Base-by-base conservation (phyloP, 2,329 filamentous ascomycete genomes). In the Pyrenophora tritici-repentis region DNA sequence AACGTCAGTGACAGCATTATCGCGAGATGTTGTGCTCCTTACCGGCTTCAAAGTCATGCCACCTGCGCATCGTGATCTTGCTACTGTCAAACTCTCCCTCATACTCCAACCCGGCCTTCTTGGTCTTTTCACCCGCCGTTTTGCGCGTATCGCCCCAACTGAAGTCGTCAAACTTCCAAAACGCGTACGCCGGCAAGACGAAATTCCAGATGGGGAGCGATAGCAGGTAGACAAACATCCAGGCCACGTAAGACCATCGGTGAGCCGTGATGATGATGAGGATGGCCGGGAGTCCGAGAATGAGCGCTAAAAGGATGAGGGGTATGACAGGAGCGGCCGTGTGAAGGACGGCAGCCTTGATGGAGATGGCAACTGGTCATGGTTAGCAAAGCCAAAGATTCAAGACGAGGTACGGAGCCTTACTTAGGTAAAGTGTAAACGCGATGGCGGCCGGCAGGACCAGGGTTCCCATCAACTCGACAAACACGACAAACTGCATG, bases 161-260 rank as follows among this genome's bases (percentile, higher is more conserved):
- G 81, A 99, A 99, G 79, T 99, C 94, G 73, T 99, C 94, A 73
- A 99, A 99, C 78, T 99, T 97, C 94, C 94, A 99, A 81, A 93
- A 99, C 3, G 94, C 89, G 72, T 99, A 99, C 6, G 85, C 85
- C 0, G 94, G 94, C 7, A 99, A 85, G 32, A 99, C 82, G 73
- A 99, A 96, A 76, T 99, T 99, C 94, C 94, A 99, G 50, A 99
- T 83, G 0, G 95, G 95, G 1, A 99, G 85, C 1, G 94, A 96
- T 38, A 92, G 46, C 14, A 99, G 84, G 74, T 99, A 99, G 74
- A 97, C 94, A 36, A 94, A 72, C 94, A 99, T 97, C 94, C 94
- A 99, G 36, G 89, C 76, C 35, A 99, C 87, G 70, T 99, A 99
- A 1, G 90, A 88, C 83, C 88, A 87, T 33, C 91, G 90, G 75